Base-by-base conservation (phyloP, 2,329 filamentous ascomycete genomes). In the Ophiocordyceps australis region DNA sequence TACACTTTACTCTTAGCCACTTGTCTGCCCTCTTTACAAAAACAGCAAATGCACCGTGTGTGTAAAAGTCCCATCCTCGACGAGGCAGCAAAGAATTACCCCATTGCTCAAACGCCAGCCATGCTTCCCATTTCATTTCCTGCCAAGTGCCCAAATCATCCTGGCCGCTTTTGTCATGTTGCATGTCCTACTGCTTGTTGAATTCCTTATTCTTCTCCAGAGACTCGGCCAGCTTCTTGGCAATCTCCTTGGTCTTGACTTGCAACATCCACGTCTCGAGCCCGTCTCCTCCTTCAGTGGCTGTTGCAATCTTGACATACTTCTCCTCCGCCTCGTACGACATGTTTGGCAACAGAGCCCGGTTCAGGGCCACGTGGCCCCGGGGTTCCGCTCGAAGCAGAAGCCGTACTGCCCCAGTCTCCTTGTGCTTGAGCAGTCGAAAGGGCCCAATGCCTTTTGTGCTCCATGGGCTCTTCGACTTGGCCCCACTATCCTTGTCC, bases 301-400 rank as follows among this genome's bases (percentile, higher is more conserved):
- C 61, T 5, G 65, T 60, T 9, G 57, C 56, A 30, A 75, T 37
- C 42, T 65, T 70, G 30, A 76, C 53, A 31, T 65, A 71, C 48
- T 74, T 77, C 9, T 57, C 55, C 16, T 62, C 59, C 6, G 60
- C 53, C 39, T 65, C 65, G 53, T 83, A 85, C 5, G 57, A 56
- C 27, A 72, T 50, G n/a, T 61, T 54, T 3, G 67, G 54, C 18
- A 80, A 49, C 25, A 85, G 47, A 13, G 58, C 49, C 37, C 74
- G 67, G 51, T 91, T 91, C 39, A 91, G 54, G 4, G 76, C 64
- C 24, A 86, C 57, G 20, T 75, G 66, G 11, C 81, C 81, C 33
- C 72, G 65, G 1, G 79, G 78, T 35, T 83, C 76, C n/a, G 69
- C 68, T 25, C 81, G 70, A 33, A 85, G 52, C 13, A 91, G 52